Evolutionary conservation across 2,329 filamentous ascomycete genomes (phyloP), one percentile per base, ranked within the genome.

Genomic region (Sporothrix brasiliensis): DNA sequence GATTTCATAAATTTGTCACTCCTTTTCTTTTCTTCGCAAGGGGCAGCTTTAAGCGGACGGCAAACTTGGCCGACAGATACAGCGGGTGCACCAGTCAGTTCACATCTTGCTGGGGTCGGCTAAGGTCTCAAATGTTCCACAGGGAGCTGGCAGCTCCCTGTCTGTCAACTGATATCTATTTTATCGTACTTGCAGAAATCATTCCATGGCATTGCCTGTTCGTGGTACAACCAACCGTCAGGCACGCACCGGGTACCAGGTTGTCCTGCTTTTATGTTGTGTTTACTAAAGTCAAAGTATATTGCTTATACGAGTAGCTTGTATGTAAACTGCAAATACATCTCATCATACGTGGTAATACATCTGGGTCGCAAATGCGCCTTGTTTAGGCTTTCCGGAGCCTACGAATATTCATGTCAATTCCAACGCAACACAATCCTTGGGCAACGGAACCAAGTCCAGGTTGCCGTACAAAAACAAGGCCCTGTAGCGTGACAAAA

Each of bases 41-140:
- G 13, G 67, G 67, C 41, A 69, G 34, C 19, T 24, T 50, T 69
- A 69, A 53, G 67, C 67, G 67, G 67, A 44, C 54, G 54, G 44
- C 24, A 61, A 60, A 41, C 27, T n/a, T 19, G 16, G 21, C 39
- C 4, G 27, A n/a, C 58, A 27, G 9, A 63, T 27, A 13, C 11
- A 39, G 21, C n/a, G n/a, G n/a, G n/a, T n/a, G n/a, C n/a, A n/a
- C n/a, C n/a, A 27, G n/a, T 7, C 24, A 13, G 11, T 30, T 7
- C 52, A 21, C 27, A 27, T 4, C 34, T 44, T 44, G 11, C 11
- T 39, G 4, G 19, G 56, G 39, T 61, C 39, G 58, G n/a, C 39
- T 39, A 47, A 27, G 39, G 41, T 63, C 58, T 61, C 21, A 34
- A 34, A 61, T 44, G 21, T 61, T 4, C 41, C 21, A n/a, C n/a